Evolutionary conservation across 176 grass and related monocot genomes (phyloP), one percentile per base, ranked within the genome.

Genomic region (Rhynchospora breviuscula): DNA sequence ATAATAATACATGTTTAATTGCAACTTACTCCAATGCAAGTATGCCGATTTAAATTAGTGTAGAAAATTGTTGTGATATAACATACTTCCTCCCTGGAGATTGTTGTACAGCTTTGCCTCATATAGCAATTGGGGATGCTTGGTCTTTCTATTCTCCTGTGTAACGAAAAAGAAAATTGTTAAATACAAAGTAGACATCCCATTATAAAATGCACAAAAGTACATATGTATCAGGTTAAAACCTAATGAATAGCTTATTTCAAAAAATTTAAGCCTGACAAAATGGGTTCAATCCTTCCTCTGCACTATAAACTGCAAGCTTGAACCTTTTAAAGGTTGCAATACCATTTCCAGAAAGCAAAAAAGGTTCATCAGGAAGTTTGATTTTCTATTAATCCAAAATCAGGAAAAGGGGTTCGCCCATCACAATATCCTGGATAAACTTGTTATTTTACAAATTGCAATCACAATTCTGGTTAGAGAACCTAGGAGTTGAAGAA

Each of bases 21-120:
- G 22, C 10, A 51, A 8, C 15, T 26, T 54, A 54, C 10, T 76
- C 7, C 19, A 54, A 12, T 26, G 51, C 11, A 31, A 33, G 14
- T 78, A 53, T 9, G 8, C 14, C 14, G 56, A 18, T 77, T 48
- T 56, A 77, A 26, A 44, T 69, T 53, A 75, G 43, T 26, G 57
- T 78, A 78, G 29, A 13, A 52, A 74, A 23, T 46, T 82, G 46
- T 51, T 47, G 44, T 5, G 53, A 66, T 7, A 51, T 52, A 52
- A 67, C 80, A 67, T 85, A 85, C 83, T 85, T 75, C 83, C 83
- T 75, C 83, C 83, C 58, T 85, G 83, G 25, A 85, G 72, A 85
- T 76, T 85, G 21, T 78, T 85, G 83, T 85, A 85, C 46, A 85
- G 57, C 53, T 85, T 85, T 53, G 83, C 68, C 46, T 85, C 83